These are phyloP conservation scores for Colletotrichum euphorbiae DNA, from an alignment of 2,329 filamentous ascomycete genomes.

Conservation along the genomic window DNA sequence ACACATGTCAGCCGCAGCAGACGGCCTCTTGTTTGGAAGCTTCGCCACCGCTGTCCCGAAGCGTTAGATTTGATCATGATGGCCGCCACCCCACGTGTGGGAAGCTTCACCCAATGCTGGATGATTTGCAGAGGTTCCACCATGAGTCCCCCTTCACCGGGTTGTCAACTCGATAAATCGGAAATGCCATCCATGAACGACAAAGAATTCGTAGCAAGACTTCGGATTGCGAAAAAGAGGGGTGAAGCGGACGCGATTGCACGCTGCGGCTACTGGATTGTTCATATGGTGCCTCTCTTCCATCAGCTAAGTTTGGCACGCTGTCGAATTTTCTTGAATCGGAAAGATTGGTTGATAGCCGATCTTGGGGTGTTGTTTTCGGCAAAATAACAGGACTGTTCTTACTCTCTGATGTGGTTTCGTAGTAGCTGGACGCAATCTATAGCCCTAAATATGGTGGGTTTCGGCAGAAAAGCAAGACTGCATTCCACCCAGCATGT, in stretches of 20 bases:
- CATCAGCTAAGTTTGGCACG: neutral
- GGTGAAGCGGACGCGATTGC: neutral
- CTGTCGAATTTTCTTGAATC: neutral
- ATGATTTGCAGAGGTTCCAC: conserved; percentile 7
- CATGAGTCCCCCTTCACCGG: neutral
- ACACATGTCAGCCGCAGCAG: neutral
- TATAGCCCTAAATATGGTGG: too few species aligned
- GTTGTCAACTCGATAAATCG: neutral
- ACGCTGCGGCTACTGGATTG: neutral
- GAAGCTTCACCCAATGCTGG: conserved; percentile 4
- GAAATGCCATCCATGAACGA: conserved; percentile 19
- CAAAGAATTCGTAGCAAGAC: conserved; percentile 6
- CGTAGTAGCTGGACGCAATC: neutral
- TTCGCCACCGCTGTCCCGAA: too few species aligned
- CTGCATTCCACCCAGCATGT: neutral
- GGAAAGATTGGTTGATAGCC: neutral
- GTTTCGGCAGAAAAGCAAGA: too few species aligned
- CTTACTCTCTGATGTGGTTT: neutral
- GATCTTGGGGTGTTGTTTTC: neutral
- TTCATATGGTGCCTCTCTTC: neutral
- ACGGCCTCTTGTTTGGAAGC: neutral
- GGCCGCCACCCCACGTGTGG: neutral
- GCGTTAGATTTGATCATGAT: neutral
- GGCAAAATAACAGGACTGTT: neutral
- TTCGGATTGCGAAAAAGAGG: neutral